Evolutionary conservation across 2,329 filamentous ascomycete species (phyloP).

Genomic region (Paraconiothyrium brasiliense): DNA sequence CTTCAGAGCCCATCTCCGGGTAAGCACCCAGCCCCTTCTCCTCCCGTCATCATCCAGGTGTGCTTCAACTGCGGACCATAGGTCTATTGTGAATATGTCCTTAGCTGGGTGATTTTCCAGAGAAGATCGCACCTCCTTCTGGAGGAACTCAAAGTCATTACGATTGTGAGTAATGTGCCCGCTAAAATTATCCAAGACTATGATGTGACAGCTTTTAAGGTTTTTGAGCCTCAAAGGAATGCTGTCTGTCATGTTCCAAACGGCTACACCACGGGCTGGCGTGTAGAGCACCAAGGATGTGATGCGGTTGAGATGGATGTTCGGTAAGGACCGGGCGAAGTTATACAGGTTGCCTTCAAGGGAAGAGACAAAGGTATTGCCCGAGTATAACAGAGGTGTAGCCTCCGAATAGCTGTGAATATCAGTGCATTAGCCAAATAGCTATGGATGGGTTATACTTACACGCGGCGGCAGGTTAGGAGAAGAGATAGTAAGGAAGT

Average conservation of each 20-base stretch:
- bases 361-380: conserved; percentile 5
- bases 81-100: too few species aligned
- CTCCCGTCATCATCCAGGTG: too few species aligned
- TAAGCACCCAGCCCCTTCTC: too few species aligned
- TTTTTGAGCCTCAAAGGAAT: background rate
- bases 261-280: background rate
- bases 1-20: too few species aligned
- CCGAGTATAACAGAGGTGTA: conserved; percentile 3
- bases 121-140: too few species aligned
- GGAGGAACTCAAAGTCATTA: too few species aligned
- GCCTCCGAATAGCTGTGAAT: conserved; percentile 10
- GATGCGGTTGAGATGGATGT: conserved; percentile 8
- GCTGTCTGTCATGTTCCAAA: background rate
- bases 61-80: too few species aligned
- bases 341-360: conserved; percentile 4
- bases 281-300: conserved; percentile 2
- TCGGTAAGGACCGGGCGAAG: conserved; percentile 11
- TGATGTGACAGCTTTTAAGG: background rate
- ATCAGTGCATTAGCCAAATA: background rate
- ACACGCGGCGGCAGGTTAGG: background rate
- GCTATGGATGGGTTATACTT: background rate
- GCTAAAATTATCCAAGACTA: background rate
- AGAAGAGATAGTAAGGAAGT: background rate
- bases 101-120: too few species aligned
- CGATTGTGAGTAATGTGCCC: too few species aligned